Percentiles rank a stretch among this genome's conserved stretches.
Evolutionary conservation across 495 filamentous ascomycete genomes (phyloP).

Genomic region (Thozetella sp.): DNA sequence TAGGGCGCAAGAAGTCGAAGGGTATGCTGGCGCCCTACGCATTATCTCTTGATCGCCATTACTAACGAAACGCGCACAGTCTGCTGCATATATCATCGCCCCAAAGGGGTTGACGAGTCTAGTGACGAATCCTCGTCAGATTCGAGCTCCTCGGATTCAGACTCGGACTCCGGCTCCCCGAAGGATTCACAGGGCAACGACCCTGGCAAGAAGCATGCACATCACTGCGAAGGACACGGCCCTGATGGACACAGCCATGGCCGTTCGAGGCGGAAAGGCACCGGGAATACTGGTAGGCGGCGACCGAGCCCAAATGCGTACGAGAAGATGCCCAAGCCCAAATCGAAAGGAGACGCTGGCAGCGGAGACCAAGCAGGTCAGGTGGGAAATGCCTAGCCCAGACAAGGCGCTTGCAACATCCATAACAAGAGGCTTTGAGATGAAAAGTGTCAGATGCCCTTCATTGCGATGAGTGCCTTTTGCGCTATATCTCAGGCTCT

Average conservation of each 20-base stretch:
- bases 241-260: slow-evolving; percentile 9
- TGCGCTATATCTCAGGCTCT: too few relatives aligned
- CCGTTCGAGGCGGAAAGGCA: slow-evolving; percentile 22
- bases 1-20: slow-evolving; percentile 93
- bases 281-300: slow-evolving; percentile 48
- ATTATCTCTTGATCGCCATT: too few relatives aligned
- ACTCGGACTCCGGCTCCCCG: slow-evolving; percentile 34
- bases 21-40: slow-evolving; percentile 45
- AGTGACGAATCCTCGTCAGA: slow-evolving; percentile 74
- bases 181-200: slow-evolving; percentile 13
- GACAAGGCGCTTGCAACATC: too few relatives aligned
- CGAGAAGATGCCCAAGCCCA: slow-evolving; percentile 80
- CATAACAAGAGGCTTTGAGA: too few relatives aligned
- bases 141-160: slow-evolving; percentile 46
- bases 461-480: background rate
- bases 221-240: slow-evolving; percentile 26
- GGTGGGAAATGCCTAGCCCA: background rate
- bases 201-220: slow-evolving; percentile 27
- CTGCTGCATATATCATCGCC: slow-evolving; percentile 97
- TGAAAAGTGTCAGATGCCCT: too few relatives aligned
- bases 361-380: slow-evolving; percentile 3
- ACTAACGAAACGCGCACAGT: slow-evolving; percentile 51
- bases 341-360: slow-evolving; percentile 21
- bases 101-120: slow-evolving; percentile 81
- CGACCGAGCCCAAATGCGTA: slow-evolving; percentile 90